A percentile compares a stretch with the other conserved stretches of the same genome.
These are phyloP conservation scores for Aspergillus jensenii DNA, from an alignment of 2,329 filamentous ascomycete genomes.

Conservation along the genomic window DNA sequence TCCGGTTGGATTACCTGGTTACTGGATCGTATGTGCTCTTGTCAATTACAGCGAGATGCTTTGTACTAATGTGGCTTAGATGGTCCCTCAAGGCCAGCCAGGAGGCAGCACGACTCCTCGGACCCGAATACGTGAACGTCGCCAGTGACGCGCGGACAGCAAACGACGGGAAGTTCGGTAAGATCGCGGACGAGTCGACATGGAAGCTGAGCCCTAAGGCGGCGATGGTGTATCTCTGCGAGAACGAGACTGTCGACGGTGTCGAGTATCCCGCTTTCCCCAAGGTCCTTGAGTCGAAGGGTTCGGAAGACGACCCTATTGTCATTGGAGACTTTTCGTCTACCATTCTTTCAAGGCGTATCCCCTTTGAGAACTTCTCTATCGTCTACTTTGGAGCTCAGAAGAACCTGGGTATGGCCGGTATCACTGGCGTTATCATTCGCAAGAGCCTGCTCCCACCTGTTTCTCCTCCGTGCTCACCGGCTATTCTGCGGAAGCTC, in stretches of 20 bases:
- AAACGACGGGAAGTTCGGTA: constrained; percentile 81
- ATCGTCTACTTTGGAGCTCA: constrained; percentile 78
- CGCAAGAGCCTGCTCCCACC: constrained; percentile 78
- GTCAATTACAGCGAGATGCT: neutral
- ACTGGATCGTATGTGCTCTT: constrained; percentile 61
- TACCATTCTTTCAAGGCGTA: constrained; percentile 76
- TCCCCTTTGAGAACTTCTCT: constrained; percentile 54
- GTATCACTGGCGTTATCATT: constrained; percentile 82
- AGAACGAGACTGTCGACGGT: constrained; percentile 78
- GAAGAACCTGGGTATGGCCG: constrained; percentile 87
- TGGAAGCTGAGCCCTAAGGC: constrained; percentile 69
- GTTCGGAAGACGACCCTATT: constrained; percentile 61
- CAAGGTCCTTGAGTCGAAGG: constrained; percentile 57
- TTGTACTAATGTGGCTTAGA: constrained; percentile 11
- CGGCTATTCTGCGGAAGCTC: constrained; percentile 70
- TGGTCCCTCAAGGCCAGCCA: constrained; percentile 89
- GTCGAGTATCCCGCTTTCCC: constrained; percentile 84
- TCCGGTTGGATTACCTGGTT: constrained; percentile 85
- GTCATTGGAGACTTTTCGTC: constrained; percentile 93
- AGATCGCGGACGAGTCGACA: constrained; percentile 71
- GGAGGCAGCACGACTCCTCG: constrained; percentile 76
- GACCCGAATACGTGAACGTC: constrained; percentile 74
- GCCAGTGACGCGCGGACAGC: constrained; percentile 63
- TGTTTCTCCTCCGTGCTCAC: constrained; percentile 61
- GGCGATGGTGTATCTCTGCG: constrained; percentile 83